Conservation (phyloP, 2,329 filamentous ascomycete genomes). For the Fusarium sarcochroum region DNA sequence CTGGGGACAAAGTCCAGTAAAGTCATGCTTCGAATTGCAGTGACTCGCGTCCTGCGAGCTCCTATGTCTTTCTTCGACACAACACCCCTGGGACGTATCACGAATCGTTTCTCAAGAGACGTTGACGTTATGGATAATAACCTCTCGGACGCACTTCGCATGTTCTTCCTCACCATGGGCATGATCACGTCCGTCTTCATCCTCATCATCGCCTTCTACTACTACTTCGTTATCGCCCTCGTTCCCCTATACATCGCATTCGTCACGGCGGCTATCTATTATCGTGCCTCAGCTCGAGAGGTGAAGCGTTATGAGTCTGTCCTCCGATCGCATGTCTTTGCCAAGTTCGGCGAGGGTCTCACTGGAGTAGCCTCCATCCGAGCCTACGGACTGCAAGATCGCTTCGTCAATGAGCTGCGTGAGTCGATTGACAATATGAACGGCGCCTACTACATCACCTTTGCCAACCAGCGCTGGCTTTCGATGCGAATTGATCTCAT, state of each 20-base stretch:
- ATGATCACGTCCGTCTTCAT: constrained; percentile 88
- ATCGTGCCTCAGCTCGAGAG: constrained; percentile 90
- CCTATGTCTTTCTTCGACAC: constrained; percentile 98
- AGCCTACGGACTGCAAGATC: constrained; percentile 85
- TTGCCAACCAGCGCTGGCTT: constrained; percentile 95
- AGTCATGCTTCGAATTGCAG: constrained; percentile 83
- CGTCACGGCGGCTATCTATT: constrained; percentile 86
- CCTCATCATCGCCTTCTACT: constrained; percentile 94
- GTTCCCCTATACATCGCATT: constrained; percentile 81
- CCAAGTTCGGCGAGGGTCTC: constrained; percentile 91
- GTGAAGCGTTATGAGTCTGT: constrained; percentile 95
- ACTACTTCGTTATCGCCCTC: constrained; percentile 81
- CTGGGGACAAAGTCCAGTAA: constrained; percentile 87
- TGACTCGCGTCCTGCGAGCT: constrained; percentile 79
- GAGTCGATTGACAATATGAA: constrained; percentile 91
- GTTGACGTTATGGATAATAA: constrained; percentile 98
- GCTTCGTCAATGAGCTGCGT: constrained; percentile 79
- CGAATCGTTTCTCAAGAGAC: constrained; percentile 95
- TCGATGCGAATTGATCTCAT: constrained; percentile 87
- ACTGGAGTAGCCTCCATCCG: constrained; percentile 87
- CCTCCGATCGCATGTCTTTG: constrained; percentile 88
- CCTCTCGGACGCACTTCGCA: constrained; percentile 88
- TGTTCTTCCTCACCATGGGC: constrained; percentile 89
- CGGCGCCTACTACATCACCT: constrained; percentile 93
- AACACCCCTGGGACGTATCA: constrained; percentile 93